Conservation (phyloP, 2,329 filamentous ascomycete species). For the Penicillium sumatraense region DNA sequence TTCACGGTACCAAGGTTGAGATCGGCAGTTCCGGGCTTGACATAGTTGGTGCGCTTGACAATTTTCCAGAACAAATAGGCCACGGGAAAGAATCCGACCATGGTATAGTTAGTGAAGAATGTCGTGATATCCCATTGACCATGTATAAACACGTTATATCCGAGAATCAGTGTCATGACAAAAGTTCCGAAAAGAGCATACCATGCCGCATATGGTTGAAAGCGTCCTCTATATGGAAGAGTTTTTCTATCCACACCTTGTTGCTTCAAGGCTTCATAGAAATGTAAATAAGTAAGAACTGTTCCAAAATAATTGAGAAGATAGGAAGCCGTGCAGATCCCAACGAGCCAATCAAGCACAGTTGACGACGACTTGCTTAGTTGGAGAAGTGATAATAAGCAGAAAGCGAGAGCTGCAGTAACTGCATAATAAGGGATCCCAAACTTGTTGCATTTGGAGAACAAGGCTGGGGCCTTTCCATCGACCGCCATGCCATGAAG, state of each 20-base stretch:
- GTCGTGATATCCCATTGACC: slow-evolving; percentile 61
- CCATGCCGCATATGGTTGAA: slow-evolving; percentile 65
- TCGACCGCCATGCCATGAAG: slow-evolving; percentile 68
- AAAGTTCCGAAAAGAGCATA: slow-evolving; percentile 65
- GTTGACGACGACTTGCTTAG: slow-evolving; percentile 65
- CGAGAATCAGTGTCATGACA: slow-evolving; percentile 71
- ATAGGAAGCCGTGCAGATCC: slow-evolving; percentile 5
- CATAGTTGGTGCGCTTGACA: slow-evolving; percentile 10
- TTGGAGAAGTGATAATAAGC: slow-evolving; percentile 71
- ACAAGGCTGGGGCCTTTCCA: slow-evolving; percentile 58
- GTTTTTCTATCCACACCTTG: slow-evolving; percentile 69
- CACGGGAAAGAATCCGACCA: slow-evolving; percentile 66
- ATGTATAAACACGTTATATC: slow-evolving; percentile 73
- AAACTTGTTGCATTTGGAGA: slow-evolving; percentile 56
- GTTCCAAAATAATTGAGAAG: slow-evolving; percentile 56
- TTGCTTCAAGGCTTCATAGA: slow-evolving; percentile 66
- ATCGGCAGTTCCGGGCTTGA: slow-evolving; percentile 11
- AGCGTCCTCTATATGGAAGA: slow-evolving; percentile 67
- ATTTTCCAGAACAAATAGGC: slow-evolving; percentile 70
- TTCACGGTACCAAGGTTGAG: slow-evolving; percentile 10
- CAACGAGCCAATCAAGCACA: slow-evolving; percentile 56
- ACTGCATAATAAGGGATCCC: slow-evolving; percentile 75
- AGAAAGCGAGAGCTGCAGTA: slow-evolving; percentile 64
- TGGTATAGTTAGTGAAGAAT: slow-evolving; percentile 74
- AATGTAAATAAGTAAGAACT: slow-evolving; percentile 70